A percentile compares a stretch with the other conserved stretches of the same genome.
Evolutionary conservation across 768 basidiomycete species (phyloP).

Genomic region (Suillus hirtellus): DNA sequence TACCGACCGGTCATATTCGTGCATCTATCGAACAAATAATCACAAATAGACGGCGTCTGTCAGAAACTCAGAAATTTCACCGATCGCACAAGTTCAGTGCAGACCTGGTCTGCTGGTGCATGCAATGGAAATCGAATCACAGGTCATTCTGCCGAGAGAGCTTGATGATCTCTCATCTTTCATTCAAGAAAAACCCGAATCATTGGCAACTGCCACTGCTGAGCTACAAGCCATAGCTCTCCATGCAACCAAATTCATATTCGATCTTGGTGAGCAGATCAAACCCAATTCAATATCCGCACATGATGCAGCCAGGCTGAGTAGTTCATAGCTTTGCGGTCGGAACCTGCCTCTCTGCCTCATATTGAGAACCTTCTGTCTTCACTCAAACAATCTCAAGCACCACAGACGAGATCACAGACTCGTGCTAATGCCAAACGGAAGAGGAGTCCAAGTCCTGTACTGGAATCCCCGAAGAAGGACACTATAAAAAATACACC

Average conservation of each 20-base stretch:
- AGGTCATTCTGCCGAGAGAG: slow-evolving; percentile 35
- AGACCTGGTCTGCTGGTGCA: too few relatives aligned
- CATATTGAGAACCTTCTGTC: slow-evolving; percentile 66
- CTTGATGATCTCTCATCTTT: slow-evolving; percentile 52
- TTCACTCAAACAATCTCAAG: slow-evolving; percentile 64
- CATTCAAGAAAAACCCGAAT: slow-evolving; percentile 55
- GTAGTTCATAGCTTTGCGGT: slow-evolving; percentile 53
- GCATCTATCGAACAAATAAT: not conserved
- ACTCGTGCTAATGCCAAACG: slow-evolving; percentile 38
- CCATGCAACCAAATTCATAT: slow-evolving; percentile 69
- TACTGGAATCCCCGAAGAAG: slow-evolving; percentile 33
- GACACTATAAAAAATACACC: slow-evolving; percentile 61
- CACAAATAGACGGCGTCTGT: not conserved
- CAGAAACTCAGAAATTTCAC: not conserved
- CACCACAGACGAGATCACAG: slow-evolving; percentile 75
- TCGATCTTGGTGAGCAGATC: slow-evolving; percentile 64
- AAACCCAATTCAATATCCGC: slow-evolving; percentile 8
- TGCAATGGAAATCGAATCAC: slow-evolving; percentile 18
- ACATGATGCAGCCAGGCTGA: slow-evolving; percentile 7
- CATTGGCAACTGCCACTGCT: slow-evolving; percentile 52
- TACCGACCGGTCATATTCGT: too few relatives aligned
- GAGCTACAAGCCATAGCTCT: slow-evolving; percentile 61
- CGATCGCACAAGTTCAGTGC: too few relatives aligned
- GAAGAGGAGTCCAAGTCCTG: slow-evolving; percentile 44
- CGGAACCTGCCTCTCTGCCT: slow-evolving; percentile 62